phyloP scores from a whole-genome alignment of 805 yeast species.

The Candida vaughaniae region DNA sequence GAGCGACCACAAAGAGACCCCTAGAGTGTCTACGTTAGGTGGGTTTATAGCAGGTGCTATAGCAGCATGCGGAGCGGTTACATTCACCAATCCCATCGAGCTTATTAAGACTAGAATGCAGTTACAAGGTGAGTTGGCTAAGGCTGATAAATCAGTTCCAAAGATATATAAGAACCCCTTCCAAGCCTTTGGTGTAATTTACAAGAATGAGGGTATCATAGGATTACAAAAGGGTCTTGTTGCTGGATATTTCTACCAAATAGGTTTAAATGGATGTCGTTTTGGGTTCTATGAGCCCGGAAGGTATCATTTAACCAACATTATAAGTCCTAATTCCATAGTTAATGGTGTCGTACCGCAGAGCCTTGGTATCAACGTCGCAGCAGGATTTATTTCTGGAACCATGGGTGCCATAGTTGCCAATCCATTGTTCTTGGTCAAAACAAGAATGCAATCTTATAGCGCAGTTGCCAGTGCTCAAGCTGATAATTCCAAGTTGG shows the following conservation, averaged over 20 bases:
- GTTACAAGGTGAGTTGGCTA: conserved; percentile 84
- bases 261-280: conserved; percentile 91
- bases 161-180: conserved; percentile 73
- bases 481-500: conserved; percentile 10
- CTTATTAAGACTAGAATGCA: conserved; percentile 95
- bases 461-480: conserved; percentile 40
- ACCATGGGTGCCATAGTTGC: conserved; percentile 86
- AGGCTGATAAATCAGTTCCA: conserved; percentile 48
- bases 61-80: conserved; percentile 98
- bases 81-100: conserved; percentile 94
- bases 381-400: conserved; percentile 83
- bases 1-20: conserved; percentile 12
- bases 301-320: conserved; percentile 56
- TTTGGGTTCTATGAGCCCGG: conserved; percentile 92
- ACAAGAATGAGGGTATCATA: conserved; percentile 75
- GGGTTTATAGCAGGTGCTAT: conserved; percentile 88
- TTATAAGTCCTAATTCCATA: conserved; percentile 51
- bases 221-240: conserved; percentile 89
- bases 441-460: conserved; percentile 96
- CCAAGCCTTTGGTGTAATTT: conserved; percentile 76
- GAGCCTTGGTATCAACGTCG: conserved; percentile 58
- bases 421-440: conserved; percentile 87
- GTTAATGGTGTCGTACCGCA: conserved; percentile 35
- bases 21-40: conserved; percentile 60
- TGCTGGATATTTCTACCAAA: conserved; percentile 88